Conservation (phyloP, 2,329 filamentous ascomycete species). For the Chalara sp. region DNA sequence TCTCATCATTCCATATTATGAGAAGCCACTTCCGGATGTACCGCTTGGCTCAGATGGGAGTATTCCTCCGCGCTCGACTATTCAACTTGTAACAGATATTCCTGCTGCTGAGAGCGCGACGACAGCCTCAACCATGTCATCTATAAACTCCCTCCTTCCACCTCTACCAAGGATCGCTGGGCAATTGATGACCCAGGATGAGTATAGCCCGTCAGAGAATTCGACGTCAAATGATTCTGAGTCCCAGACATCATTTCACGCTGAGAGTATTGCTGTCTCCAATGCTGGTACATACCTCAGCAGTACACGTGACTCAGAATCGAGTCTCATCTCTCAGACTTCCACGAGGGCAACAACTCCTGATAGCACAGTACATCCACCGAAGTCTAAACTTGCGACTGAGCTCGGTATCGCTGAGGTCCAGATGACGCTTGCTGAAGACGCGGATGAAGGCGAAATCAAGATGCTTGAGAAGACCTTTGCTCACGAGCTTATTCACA, state of each 20-base stretch:
- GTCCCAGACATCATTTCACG: slow-evolving; percentile 45
- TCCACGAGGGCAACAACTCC: slow-evolving; percentile 88
- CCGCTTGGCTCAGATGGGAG: slow-evolving; percentile 32
- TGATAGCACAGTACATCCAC: slow-evolving; percentile 40
- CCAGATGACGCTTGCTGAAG: slow-evolving; percentile 60
- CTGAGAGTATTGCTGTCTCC: slow-evolving; percentile 66
- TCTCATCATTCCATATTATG: slow-evolving; percentile 41
- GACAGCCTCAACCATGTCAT: slow-evolving; percentile 31
- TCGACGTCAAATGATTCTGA: slow-evolving; percentile 41
- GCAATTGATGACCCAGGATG: slow-evolving; percentile 38
- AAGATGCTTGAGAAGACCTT: slow-evolving; percentile 87
- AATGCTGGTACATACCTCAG: slow-evolving; percentile 74
- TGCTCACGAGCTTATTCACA: slow-evolving; percentile 85
- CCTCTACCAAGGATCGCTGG: slow-evolving; percentile 52
- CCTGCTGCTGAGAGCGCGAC: slow-evolving; percentile 26
- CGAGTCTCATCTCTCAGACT: slow-evolving; percentile 70
- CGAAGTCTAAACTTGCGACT: slow-evolving; percentile 49
- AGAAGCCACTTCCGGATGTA: slow-evolving; percentile 64
- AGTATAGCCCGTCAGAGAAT: slow-evolving; percentile 41
- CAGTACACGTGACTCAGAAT: slow-evolving; percentile 67
- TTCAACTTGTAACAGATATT: slow-evolving; percentile 14
- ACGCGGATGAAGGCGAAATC: slow-evolving; percentile 71
- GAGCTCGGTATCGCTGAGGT: slow-evolving; percentile 63
- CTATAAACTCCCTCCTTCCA: slow-evolving; percentile 43
- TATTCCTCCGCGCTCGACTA: slow-evolving; percentile 3